Base-by-base conservation (phyloP, 176 grass and related monocot species). In the Oryza rufipogon region DNA sequence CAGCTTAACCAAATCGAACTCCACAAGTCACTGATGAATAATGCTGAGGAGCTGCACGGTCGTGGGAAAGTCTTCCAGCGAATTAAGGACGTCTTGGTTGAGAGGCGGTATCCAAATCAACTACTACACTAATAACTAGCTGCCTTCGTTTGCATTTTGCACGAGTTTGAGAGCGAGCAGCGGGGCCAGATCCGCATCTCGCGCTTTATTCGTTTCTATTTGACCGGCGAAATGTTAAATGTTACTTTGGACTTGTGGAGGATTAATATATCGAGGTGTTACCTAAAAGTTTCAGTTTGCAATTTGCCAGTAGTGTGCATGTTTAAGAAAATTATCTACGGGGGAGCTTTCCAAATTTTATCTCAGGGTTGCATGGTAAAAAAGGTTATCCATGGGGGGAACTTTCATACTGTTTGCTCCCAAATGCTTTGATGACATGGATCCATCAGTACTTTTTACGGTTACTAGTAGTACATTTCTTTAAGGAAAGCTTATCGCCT, bases 111-210 rank as follows among this genome's bases (percentile, higher is more conserved):
- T 5, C 46, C 16, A 41, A 61, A 51, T 49, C 48, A 56, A 33
- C 14, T 1, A 36, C 34, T 75, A 23, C 69, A 30, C 28, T 30
- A 30, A 30, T 30, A 30, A 30, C 28, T 32, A 32, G 30, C 30
- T 32, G 54, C 60, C 51, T 69, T 0, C 0, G 23, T 14, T 14
- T 13, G 76, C 41, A 51, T 28, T 33, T 23, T 52, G 42, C 76
- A 41, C 8, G 66, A 85, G 54, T 6, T n/a, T 48, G 22, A 19
- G 49, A 19, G 52, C 1, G 48, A 15, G n/a, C 9, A 20, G 54
- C 54, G 46, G 82, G 83, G 76, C 83, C 44, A 46, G 83, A 86
- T 90, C 83, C 73, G 73, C 83, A 49, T 77, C 79, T n/a, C 19
- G 25, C 79, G 83, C 79, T 66, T 39, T 70, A 58, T n/a, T 32